Conservation (phyloP, 2,329 filamentous ascomycete genomes). For the Alternaria postmessia region DNA sequence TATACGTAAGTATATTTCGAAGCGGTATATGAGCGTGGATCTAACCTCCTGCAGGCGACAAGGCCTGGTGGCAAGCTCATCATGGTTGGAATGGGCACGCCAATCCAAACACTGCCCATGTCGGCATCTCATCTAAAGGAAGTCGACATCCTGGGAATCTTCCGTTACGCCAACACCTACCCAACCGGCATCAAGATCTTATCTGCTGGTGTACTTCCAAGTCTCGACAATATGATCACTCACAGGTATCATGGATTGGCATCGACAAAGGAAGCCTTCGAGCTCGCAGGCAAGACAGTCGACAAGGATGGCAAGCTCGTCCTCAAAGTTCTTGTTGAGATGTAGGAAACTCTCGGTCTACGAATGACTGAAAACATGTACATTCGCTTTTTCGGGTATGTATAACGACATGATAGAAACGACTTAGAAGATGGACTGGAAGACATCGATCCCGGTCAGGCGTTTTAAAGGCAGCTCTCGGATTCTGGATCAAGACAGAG, state of each 20-base stretch:
- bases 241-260: conserved; percentile 58
- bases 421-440: conserved; percentile 8
- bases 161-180: conserved; percentile 64
- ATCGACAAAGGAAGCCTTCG: conserved; percentile 61
- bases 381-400: conserved; percentile 6
- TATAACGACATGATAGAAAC: conserved; percentile 17
- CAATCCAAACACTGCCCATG: conserved; percentile 62
- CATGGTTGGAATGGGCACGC: conserved; percentile 66
- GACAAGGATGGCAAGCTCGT: conserved; percentile 62
- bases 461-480: conserved; percentile 17
- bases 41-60: conserved; percentile 44
- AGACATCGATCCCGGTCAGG: conserved; percentile 13
- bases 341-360: conserved; percentile 17
- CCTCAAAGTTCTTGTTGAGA: conserved; percentile 58
- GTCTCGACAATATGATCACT: conserved; percentile 62
- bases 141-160: conserved; percentile 66
- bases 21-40: conserved; percentile 3
- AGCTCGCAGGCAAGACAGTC: conserved; percentile 59
- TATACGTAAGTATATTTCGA: conserved; percentile 45
- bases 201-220: conserved; percentile 59
- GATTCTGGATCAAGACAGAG: conserved; percentile 17
- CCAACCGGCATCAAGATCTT: conserved; percentile 63
- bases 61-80: conserved; percentile 61
- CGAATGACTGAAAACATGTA: conserved; percentile 8
- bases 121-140: conserved; percentile 64